Percentiles rank a stretch among this genome's conserved stretches.
These are phyloP conservation scores for Phytophthora europaea DNA, from an alignment of 352 stramenopile species.

Conservation along the genomic window DNA sequence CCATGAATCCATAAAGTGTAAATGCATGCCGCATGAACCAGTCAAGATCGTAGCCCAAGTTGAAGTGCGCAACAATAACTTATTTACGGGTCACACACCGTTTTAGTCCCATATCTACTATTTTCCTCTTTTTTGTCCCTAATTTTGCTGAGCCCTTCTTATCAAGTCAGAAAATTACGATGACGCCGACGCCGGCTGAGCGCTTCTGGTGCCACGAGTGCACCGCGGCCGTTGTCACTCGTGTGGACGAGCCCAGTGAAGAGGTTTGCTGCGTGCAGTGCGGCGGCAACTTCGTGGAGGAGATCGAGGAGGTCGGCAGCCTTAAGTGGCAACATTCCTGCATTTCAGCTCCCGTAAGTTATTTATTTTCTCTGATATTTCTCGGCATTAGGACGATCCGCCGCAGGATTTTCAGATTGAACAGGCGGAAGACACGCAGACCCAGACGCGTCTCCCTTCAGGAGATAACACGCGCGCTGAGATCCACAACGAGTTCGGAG, in stretches of 20 bases:
- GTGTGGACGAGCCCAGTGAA: slow-evolving; percentile 61
- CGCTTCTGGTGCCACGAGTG: slow-evolving; percentile 92
- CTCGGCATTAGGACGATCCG: slow-evolving; percentile 62
- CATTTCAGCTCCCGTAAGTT: slow-evolving; percentile 5
- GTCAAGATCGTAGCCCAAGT: slow-evolving; percentile 14
- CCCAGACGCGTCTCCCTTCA: slow-evolving; percentile 21
- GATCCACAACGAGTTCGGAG: slow-evolving; percentile 48
- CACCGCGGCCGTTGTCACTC: slow-evolving; percentile 56
- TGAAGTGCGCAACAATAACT: slow-evolving; percentile 10
- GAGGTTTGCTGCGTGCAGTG: slow-evolving; percentile 82
- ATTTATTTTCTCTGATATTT: slow-evolving; percentile 10
- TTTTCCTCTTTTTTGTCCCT: slow-evolving; percentile 17
- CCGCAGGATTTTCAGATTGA: slow-evolving; percentile 63
- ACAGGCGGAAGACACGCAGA: slow-evolving; percentile 32
- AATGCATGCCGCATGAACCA: too few species aligned
- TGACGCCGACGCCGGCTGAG: slow-evolving; percentile 30
- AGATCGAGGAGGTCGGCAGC: slow-evolving; percentile 71
- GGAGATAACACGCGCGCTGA: slow-evolving; percentile 21
- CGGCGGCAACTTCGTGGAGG: slow-evolving; percentile 87
- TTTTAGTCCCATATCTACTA: background rate
- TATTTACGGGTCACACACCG: slow-evolving; percentile 1
- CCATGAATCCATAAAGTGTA: slow-evolving; percentile 13
- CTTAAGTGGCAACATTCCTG: background rate
- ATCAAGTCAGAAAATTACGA: slow-evolving; percentile 35
- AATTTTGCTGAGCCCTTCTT: slow-evolving; percentile 22